Conservation (phyloP, 2,329 filamentous ascomycete species). For the Fusarium lyarnte region DNA sequence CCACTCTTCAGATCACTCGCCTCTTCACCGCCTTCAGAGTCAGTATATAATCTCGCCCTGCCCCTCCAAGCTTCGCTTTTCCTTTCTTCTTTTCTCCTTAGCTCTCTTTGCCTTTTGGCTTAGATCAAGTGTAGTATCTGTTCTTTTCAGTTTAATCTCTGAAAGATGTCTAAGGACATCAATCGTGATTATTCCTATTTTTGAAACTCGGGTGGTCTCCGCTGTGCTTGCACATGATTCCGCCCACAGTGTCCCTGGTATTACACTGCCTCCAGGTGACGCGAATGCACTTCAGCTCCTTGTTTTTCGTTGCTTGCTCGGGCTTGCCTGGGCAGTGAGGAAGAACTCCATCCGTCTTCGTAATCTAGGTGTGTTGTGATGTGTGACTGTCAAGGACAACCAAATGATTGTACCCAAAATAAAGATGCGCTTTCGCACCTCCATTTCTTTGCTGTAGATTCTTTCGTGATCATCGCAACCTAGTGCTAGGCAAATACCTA, state of each 20-base stretch:
- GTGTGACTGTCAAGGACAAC: rapidly evolving
- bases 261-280: constrained; percentile 45
- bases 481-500: constrained; percentile 5
- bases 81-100: constrained; percentile 49
- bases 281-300: constrained; percentile 47
- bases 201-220: constrained; percentile 49
- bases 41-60: constrained; percentile 34
- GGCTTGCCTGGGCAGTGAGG: constrained; percentile 53
- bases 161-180: constrained; percentile 78
- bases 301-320: constrained; percentile 53
- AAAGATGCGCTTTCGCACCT: not conserved
- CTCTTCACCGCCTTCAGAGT: constrained; percentile 1
- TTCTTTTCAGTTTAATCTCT: constrained; percentile 99
- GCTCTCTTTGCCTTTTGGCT: constrained; percentile 69
- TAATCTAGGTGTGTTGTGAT: not conserved
- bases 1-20: constrained; percentile 2
- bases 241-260: constrained; percentile 56
- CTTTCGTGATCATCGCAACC: not conserved
- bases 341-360: constrained; percentile 54
- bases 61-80: constrained; percentile 27
- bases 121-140: constrained; percentile 97
- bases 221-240: constrained; percentile 55
- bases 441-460: not conserved
- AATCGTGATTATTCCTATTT: constrained; percentile 84
- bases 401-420: not conserved